A percentile compares a stretch with the other conserved stretches of the same genome.
Evolutionary conservation across 768 basidiomycete genomes (phyloP).

Genomic region (Termitomyces sp.): DNA sequence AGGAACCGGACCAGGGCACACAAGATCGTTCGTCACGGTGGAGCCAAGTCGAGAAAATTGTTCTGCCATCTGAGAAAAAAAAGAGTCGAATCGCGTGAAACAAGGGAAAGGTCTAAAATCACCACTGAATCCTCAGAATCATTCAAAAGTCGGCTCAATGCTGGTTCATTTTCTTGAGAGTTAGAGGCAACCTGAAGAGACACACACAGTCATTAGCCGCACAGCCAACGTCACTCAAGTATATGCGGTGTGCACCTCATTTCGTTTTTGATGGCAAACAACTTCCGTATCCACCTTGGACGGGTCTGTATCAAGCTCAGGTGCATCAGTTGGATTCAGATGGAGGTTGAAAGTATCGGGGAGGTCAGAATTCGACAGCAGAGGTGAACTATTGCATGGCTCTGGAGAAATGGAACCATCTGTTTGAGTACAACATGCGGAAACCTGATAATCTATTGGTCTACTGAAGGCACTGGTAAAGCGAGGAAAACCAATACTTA

Average conservation of each 20-base stretch:
- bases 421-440: background rate
- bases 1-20: background rate
- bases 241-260: slow-evolving; percentile 8
- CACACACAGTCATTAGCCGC: background rate
- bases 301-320: background rate
- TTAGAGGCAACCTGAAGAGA: background rate
- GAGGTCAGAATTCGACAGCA: slow-evolving; percentile 19
- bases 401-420: background rate
- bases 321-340: slow-evolving; percentile 3
- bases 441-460: background rate
- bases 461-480: background rate
- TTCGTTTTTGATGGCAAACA: background rate
- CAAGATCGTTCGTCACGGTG: background rate
- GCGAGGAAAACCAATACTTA: background rate
- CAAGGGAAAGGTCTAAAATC: background rate
- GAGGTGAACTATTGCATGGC: slow-evolving; percentile 18
- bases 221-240: background rate
- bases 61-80: background rate
- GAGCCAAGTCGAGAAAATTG: background rate
- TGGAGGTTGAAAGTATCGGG: slow-evolving; percentile 21
- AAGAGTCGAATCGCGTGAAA: background rate
- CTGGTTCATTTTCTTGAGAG: background rate
- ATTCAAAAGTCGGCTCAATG: background rate
- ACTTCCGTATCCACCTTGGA: background rate
- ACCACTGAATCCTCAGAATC: background rate